Conservation (phyloP, 768 basidiomycete species). For the Calocera cornea region DNA sequence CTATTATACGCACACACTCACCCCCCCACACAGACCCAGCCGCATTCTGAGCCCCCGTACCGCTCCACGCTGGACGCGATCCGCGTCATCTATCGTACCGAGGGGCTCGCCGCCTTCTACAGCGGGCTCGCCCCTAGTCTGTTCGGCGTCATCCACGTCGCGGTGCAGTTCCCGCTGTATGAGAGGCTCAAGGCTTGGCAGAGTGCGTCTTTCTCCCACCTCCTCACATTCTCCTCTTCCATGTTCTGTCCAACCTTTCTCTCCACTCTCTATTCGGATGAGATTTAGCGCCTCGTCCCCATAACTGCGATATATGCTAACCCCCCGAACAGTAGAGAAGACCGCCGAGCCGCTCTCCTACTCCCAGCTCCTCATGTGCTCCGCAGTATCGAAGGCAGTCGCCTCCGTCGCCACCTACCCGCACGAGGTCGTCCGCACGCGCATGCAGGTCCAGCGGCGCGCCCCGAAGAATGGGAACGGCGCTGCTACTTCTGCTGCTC, state of each 20-base stretch:
- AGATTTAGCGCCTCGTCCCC: too few relatives aligned
- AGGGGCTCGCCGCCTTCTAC: slow-evolving; percentile 83
- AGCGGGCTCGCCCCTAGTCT: slow-evolving; percentile 86
- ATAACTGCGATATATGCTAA: too few relatives aligned
- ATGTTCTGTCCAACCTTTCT: slow-evolving; percentile 7
- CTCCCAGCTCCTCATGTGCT: slow-evolving; percentile 66
- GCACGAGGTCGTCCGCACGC: slow-evolving; percentile 97
- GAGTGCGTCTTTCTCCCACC: slow-evolving; percentile 42
- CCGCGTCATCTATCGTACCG: slow-evolving; percentile 72
- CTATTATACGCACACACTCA: neutral
- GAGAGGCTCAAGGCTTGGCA: slow-evolving; percentile 79
- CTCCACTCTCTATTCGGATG: too few relatives aligned
- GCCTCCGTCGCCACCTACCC: slow-evolving; percentile 94
- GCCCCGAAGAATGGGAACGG: neutral
- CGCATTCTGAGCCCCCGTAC: slow-evolving; percentile 62
- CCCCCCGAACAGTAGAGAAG: slow-evolving; percentile 22
- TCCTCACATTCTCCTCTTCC: neutral
- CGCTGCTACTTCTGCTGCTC: slow-evolving; percentile 22
- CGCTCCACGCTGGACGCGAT: slow-evolving; percentile 85
- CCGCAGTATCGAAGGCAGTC: slow-evolving; percentile 88
- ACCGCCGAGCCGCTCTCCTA: slow-evolving; percentile 40
- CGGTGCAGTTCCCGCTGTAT: slow-evolving; percentile 94
- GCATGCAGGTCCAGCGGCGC: slow-evolving; percentile 57
- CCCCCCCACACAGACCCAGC: slow-evolving; percentile 52
- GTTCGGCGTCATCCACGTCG: slow-evolving; percentile 86